Evolutionary conservation across 345 rosid species (phyloP), one percentile per base, ranked within the genome.

Genomic region (Tarenaya hassleriana): DNA sequence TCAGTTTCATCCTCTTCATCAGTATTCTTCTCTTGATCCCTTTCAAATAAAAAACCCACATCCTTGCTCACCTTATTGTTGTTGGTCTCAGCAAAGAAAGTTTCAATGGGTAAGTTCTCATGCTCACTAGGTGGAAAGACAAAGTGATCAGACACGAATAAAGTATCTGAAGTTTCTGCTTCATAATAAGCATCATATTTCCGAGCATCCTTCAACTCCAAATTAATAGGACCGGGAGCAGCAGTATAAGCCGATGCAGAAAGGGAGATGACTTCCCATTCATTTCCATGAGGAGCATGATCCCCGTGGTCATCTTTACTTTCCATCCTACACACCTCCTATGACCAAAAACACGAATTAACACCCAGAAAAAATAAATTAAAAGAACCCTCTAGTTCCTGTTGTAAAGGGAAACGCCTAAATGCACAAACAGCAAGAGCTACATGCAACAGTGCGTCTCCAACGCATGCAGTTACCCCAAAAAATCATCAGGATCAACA

Each of bases 211-310:
- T 56, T 70, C 10, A 50, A 13, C 19, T 71, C 79, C 50, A 62
- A 64, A 33, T 75, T 78, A 38, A 55, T 48, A 0, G 97, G 84
- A 74, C 95, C 79, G 39, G 97, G 89, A 67, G 92, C 68, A 61
- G 97, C 95, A 64, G 87, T 92, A 61, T 94, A 94, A 16, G 97
- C 64, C 8, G 99, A 94, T 50, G 94, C 92, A 18, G 99, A 86
- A 16, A 94, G 86, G 1, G 94, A 80, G 7, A 94, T 92, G 13
- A 94, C 95, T 75, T 94, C 99, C 97, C 97, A 94, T 52, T 88
- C 97, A 45, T 74, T 80, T 54, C 88, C 91, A 15, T 77, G 78
- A 17, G 76, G 67, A 55, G 33, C 50, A 54, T 61, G 70, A 46
- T 61, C 84, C 50, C 69, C 76, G 41, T 42, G 55, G 27, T 62